These are phyloP conservation scores for Pseudozyma sp. DNA, from an alignment of 1,284 basidiomycete genomes.

Conservation along the genomic window DNA sequence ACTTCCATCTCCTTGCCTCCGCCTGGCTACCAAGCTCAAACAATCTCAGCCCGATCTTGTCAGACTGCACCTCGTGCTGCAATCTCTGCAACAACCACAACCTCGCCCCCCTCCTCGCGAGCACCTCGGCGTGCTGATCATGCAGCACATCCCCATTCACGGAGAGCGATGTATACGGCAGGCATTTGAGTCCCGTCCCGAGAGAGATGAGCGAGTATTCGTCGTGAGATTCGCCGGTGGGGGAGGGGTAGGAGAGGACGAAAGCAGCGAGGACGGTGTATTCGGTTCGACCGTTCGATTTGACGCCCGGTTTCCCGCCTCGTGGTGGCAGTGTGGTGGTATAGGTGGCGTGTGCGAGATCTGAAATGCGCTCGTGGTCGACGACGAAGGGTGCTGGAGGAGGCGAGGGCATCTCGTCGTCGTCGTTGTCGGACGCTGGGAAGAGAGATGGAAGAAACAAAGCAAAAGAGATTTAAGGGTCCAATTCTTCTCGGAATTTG, in stretches of 20 bases:
- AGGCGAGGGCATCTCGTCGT: not conserved
- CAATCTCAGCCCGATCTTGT: not conserved
- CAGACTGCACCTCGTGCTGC: conserved; percentile 52
- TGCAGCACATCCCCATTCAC: conserved; percentile 83
- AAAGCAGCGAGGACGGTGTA: conserved; percentile 58
- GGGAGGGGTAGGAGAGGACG: conserved; percentile 22
- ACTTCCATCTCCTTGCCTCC: conserved; percentile 6
- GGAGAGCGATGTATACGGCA: conserved; percentile 77
- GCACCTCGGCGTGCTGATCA: conserved; percentile 89
- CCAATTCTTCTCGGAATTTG: not conserved
- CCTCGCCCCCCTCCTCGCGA: conserved; percentile 81
- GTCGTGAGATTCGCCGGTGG: not conserved
- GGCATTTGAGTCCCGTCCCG: conserved; percentile 87
- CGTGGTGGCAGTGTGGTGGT: conserved; percentile 22
- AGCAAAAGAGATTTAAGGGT: conserved; percentile 9
- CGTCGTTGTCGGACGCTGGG: no score
- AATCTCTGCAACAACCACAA: conserved; percentile 85
- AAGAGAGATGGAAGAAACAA: not conserved
- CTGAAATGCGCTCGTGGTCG: conserved; percentile 37
- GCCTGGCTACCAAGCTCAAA: no score
- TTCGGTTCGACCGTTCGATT: conserved; percentile 43
- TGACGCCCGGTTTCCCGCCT: conserved; percentile 45
- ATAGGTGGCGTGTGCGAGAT: conserved; percentile 21
- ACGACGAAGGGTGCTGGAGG: not conserved
- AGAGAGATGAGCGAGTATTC: conserved; percentile 73